phyloP scores from a whole-genome alignment of 345 rosid genomes.

The Lepidium africanum region DNA sequence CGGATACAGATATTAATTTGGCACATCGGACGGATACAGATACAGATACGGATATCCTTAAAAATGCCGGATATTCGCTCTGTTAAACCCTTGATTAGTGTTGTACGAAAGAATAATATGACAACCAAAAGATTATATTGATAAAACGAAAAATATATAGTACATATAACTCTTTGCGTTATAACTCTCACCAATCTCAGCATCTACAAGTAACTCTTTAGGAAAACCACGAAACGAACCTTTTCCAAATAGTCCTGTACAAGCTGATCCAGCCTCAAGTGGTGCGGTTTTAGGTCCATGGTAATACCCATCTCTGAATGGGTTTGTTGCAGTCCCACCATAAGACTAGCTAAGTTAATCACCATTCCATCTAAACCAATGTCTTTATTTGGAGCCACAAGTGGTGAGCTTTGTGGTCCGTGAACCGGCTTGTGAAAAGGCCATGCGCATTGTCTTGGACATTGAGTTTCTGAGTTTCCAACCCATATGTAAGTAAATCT shows the following conservation, averaged over 20 bases:
- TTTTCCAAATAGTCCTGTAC: constrained; percentile 62
- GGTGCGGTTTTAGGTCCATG: constrained; percentile 67
- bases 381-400: constrained; percentile 66
- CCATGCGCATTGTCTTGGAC: constrained; percentile 90
- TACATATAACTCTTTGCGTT: constrained; percentile 30
- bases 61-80: no score
- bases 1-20: no score
- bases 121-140: background rate
- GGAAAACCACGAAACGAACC: constrained; percentile 89
- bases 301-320: constrained; percentile 64
- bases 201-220: constrained; percentile 50
- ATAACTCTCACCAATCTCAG: constrained; percentile 60
- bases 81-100: background rate
- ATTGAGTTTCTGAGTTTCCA: constrained; percentile 64
- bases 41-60: no score
- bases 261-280: constrained; percentile 71
- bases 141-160: background rate
- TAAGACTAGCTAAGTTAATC: constrained; percentile 56
- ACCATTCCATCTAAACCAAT: constrained; percentile 78
- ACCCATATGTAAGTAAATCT: constrained; percentile 77
- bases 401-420: constrained; percentile 61
- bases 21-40: no score
- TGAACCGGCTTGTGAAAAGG: constrained; percentile 78
- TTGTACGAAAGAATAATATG: background rate
- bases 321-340: constrained; percentile 77